A percentile compares a stretch with the other conserved stretches of the same genome.
These are phyloP conservation scores for Elsinoe batatas DNA, from an alignment of 2,329 filamentous ascomycete species.

Conservation along the genomic window DNA sequence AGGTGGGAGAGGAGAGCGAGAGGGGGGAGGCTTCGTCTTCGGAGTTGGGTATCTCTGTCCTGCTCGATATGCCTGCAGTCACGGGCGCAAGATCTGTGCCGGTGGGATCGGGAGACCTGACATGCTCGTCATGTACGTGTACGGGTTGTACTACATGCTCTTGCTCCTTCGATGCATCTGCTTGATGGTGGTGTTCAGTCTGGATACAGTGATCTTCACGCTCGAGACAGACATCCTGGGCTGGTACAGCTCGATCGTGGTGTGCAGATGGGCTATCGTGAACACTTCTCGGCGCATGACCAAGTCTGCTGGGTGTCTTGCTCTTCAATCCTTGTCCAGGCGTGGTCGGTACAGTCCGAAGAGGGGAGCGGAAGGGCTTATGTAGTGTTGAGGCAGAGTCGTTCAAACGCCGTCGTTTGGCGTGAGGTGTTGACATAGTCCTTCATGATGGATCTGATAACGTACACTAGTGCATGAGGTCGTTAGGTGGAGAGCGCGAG, in stretches of 20 bases:
- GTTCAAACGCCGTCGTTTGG: conserved; percentile 55
- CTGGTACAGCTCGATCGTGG: background rate
- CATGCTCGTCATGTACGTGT: background rate
- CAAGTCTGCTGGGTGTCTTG: conserved; percentile 4
- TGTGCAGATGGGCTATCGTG: background rate
- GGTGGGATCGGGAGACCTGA: background rate
- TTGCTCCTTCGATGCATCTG: too few relatives aligned
- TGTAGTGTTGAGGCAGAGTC: conserved; percentile 48
- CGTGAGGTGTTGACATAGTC: conserved; percentile 11
- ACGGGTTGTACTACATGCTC: background rate
- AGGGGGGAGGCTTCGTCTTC: conserved; percentile 11
- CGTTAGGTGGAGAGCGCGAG: background rate
- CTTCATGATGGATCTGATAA: background rate
- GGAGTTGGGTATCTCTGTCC: background rate
- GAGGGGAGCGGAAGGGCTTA: conserved; percentile 64
- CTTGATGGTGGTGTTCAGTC: too few relatives aligned
- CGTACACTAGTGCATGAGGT: too few relatives aligned
- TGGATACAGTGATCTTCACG: background rate
- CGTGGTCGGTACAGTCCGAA: conserved; percentile 34
- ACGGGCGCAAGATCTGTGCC: background rate
- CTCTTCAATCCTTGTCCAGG: conserved; percentile 6
- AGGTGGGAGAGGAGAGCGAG: background rate
- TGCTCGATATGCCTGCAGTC: background rate
- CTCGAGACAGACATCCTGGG: background rate
- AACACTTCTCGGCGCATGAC: background rate